phyloP scores from a whole-genome alignment of 2,329 filamentous ascomycete species.

The Colletotrichum chlorophyti region DNA sequence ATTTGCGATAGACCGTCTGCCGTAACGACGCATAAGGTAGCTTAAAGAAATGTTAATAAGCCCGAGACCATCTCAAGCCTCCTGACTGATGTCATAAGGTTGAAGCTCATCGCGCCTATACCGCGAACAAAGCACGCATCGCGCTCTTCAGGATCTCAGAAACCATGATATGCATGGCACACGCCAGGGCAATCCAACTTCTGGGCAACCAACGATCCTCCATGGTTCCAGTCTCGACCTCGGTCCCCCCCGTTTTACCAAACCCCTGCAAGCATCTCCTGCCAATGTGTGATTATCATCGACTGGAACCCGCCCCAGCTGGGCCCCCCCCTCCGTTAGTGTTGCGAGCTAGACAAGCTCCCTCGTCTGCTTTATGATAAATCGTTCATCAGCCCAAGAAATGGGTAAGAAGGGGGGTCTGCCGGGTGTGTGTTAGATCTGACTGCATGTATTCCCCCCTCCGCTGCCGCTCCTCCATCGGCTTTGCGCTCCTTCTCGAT shows the following conservation, averaged over 20 bases:
- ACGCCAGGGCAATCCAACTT: too few species aligned
- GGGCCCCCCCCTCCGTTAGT: slow-evolving; percentile 4
- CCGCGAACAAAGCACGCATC: too few species aligned
- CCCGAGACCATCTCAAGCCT: too few species aligned
- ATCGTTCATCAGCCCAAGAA: slow-evolving; percentile 11
- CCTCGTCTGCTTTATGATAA: background rate
- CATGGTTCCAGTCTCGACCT: background rate
- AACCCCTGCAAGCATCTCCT: slow-evolving; percentile 1
- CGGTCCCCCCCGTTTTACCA: slow-evolving; percentile 7
- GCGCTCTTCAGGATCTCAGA: too few species aligned
- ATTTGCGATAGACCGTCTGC: too few species aligned
- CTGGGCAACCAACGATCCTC: background rate
- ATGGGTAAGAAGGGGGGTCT: slow-evolving; percentile 15
- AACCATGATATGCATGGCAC: too few species aligned
- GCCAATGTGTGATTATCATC: slow-evolving; percentile 1
- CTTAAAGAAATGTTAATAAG: too few species aligned
- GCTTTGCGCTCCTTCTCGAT: background rate
- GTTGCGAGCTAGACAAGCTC: slow-evolving; percentile 1
- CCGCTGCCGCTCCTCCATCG: slow-evolving; percentile 9
- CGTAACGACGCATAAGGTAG: too few species aligned
- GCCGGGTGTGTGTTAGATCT: background rate
- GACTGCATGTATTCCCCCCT: slow-evolving; percentile 6
- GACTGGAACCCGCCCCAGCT: slow-evolving; percentile 4
- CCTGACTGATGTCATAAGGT: too few species aligned
- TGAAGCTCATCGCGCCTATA: too few species aligned